phyloP scores from a whole-genome alignment of 768 basidiomycete genomes.

The Coprinopsis strossmayeri region DNA sequence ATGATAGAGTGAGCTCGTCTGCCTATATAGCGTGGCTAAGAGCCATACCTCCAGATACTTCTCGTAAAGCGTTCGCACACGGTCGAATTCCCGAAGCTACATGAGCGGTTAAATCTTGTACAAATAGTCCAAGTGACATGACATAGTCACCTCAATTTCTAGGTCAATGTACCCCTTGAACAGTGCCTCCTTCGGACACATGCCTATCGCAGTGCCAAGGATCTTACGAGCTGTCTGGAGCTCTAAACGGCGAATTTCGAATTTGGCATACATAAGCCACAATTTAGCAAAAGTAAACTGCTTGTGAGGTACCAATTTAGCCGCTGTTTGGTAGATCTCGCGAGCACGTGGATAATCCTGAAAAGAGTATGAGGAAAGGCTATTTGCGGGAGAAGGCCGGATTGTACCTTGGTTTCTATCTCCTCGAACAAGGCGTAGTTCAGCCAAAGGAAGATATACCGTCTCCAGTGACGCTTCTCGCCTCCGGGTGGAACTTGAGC shows the following conservation, averaged over 20 bases:
- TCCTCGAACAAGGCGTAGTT: conserved; percentile 97
- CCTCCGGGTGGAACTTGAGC: conserved; percentile 91
- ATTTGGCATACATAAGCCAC: conserved; percentile 89
- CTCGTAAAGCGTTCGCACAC: conserved; percentile 85
- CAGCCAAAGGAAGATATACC: conserved; percentile 90
- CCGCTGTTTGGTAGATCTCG: conserved; percentile 88
- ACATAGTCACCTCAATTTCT: conserved; percentile 71
- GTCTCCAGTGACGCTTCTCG: conserved; percentile 89
- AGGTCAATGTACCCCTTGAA: conserved; percentile 97
- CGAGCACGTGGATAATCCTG: conserved; percentile 82
- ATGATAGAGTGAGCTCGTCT: conserved; percentile 1
- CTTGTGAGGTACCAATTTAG: conserved; percentile 90
- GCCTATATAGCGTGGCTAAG: neutral
- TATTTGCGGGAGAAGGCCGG: conserved; percentile 10
- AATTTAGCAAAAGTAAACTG: conserved; percentile 97
- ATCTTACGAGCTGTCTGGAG: conserved; percentile 82
- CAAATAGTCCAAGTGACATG: neutral
- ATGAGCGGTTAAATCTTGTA: neutral
- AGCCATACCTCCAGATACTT: conserved; percentile 82
- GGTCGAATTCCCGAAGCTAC: conserved; percentile 91
- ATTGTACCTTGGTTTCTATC: conserved; percentile 85
- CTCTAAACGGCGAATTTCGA: conserved; percentile 82
- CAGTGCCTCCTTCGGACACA: conserved; percentile 92
- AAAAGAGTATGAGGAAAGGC: neutral
- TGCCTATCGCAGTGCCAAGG: conserved; percentile 84